Base-by-base conservation (phyloP, 2,329 filamentous ascomycete genomes). In the Phyllosticta paracitricarpa region DNA sequence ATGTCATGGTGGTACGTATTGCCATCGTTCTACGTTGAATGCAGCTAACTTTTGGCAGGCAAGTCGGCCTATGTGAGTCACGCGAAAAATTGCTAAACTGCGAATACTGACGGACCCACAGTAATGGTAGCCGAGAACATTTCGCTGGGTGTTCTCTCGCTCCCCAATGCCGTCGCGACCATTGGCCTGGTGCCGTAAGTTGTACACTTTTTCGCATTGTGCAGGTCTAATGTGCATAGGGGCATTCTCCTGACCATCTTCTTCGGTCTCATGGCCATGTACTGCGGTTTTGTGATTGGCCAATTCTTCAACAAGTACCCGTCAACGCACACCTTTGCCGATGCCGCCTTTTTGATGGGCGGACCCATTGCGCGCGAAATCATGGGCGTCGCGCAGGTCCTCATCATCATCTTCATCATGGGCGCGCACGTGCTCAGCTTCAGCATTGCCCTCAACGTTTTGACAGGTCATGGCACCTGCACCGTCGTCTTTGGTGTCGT, bases 401-500 rank as follows among this genome's bases (percentile, higher is more conserved):
- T 89, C 19, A 84, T 89, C 71, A 76, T 89, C 51, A 75, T 87
- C 61, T 88, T 90, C 73, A 81, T 88, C 66, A 85, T 87, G 73
- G 85, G 82, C 30, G 88, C 86, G 14, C 88, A 91, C 73, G 78
- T 88, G 58, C 75, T 89, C 63, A 88, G 85, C 0, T 89, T 89
- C 65, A 81, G 81, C 51, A 85, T 89, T 67, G 86, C 86, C 66
- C 82, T 89, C 72, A 85, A 85, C 66, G 83, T 79, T 57, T 77
- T 89, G 58, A 85, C 84, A 4, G 71, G 82, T 3, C 80, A 87
- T 64, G 82, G 78, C 0, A 79, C 81, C 0, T 89, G 86, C 72
- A 85, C 84, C 3, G 82, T 89, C 61, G 76, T 84, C 1, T 89
- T 84, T 73, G 82, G 80, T 3, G 75, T 85, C 25, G 75, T 84